Conservation (phyloP, 495 filamentous ascomycete species). For the Opeltia flavorubescens region DNA sequence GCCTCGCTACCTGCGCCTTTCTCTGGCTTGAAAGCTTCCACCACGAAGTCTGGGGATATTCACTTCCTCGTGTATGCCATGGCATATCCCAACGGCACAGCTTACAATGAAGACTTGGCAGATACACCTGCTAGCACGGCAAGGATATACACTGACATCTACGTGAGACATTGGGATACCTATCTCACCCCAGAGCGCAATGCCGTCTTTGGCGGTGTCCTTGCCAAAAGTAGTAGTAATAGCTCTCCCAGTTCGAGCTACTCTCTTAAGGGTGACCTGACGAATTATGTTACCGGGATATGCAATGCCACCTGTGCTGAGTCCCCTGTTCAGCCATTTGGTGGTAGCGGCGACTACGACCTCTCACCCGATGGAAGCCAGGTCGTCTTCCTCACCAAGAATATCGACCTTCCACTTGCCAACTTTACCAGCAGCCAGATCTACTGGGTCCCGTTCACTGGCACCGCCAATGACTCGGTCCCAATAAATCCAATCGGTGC, state of each 20-base stretch:
- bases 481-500: slow-evolving; percentile 25
- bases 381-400: slow-evolving; percentile 31
- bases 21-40: slow-evolving; percentile 51
- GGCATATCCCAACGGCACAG: slow-evolving; percentile 43
- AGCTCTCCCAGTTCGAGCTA: slow-evolving; percentile 1
- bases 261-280: slow-evolving; percentile 15
- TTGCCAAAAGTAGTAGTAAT: slow-evolving; percentile 15
- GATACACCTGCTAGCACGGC: slow-evolving; percentile 42
- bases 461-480: slow-evolving; percentile 19
- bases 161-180: slow-evolving; percentile 65
- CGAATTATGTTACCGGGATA: slow-evolving; percentile 29
- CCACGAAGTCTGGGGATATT: slow-evolving; percentile 37
- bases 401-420: slow-evolving; percentile 24
- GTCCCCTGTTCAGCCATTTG: slow-evolving; percentile 29
- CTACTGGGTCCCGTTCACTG: slow-evolving; percentile 24
- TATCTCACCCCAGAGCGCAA: slow-evolving; percentile 41
- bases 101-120: slow-evolving; percentile 45
- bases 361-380: slow-evolving; percentile 26
- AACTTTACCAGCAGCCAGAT: slow-evolving; percentile 28
- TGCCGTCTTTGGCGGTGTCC: slow-evolving; percentile 30
- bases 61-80: slow-evolving; percentile 47
- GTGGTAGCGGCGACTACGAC: slow-evolving; percentile 27
- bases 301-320: slow-evolving; percentile 25
- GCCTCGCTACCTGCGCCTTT: slow-evolving; percentile 43
- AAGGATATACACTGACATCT: slow-evolving; percentile 54